phyloP scores from a whole-genome alignment of 257 asterid genomes.

The Solanum infundibuliforme region DNA sequence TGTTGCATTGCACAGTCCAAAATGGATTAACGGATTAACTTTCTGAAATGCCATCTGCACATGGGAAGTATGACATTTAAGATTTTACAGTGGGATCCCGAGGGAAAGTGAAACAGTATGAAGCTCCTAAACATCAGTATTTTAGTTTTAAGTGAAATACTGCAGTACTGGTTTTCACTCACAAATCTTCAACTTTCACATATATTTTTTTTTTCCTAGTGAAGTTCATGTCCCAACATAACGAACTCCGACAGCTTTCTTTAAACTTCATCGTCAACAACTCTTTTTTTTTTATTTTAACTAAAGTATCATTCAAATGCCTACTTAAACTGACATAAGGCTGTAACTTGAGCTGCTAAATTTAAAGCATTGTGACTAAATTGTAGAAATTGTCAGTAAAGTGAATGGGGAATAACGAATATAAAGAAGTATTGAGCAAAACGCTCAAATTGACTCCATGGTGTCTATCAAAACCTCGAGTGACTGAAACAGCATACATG shows the following conservation, averaged over 20 bases:
- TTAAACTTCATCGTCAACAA: neutral
- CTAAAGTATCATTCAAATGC: neutral
- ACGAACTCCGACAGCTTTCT: neutral
- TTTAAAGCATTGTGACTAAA: neutral
- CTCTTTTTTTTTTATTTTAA: neutral
- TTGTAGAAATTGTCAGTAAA: neutral
- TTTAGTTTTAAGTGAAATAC: neutral
- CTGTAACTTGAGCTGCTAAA: neutral
- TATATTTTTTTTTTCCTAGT: neutral
- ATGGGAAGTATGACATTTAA: neutral
- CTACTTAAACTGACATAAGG: neutral
- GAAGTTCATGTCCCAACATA: neutral
- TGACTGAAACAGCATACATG: neutral
- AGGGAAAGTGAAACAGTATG: neutral
- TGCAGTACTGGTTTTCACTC: neutral
- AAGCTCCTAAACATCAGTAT: neutral
- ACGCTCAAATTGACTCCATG: neutral
- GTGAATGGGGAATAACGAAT: neutral
- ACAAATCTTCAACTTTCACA: neutral
- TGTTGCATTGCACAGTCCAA: conserved; percentile 72
- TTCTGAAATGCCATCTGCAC: conserved; percentile 57
- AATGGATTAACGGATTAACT: conserved; percentile 61
- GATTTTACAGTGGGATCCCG: neutral
- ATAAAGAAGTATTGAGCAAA: neutral
- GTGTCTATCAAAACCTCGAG: neutral